phyloP scores from a whole-genome alignment of 331 rosid species.

The Malus hybrid region DNA sequence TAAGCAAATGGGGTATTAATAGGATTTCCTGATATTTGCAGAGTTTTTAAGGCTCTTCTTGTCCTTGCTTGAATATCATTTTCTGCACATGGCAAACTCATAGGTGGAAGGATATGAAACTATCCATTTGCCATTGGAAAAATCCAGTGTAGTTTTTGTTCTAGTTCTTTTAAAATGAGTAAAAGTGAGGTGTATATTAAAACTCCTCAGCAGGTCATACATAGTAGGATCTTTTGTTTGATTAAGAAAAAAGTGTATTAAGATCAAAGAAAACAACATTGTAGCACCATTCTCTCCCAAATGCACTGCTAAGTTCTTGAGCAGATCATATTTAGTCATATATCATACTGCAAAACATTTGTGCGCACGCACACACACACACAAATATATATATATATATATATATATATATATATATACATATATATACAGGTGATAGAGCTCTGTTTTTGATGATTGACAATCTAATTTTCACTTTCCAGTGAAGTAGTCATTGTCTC shows the following conservation, averaged over 20 bases:
- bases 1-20: neutral
- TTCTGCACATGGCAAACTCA: neutral
- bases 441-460: neutral
- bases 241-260: neutral
- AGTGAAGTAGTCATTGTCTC: neutral
- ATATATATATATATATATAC: neutral
- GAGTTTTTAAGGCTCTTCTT: neutral
- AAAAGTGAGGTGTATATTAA: neutral
- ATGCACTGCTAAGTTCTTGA: neutral
- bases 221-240: neutral
- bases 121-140: neutral
- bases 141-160: neutral
- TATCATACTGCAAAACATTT: neutral
- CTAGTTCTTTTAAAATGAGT: neutral
- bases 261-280: neutral
- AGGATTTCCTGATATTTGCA: neutral
- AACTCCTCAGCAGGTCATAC: neutral
- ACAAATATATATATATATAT: too few species aligned
- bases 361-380: too few species aligned
- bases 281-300: neutral
- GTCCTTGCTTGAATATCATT: neutral
- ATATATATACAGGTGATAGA: neutral
- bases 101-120: neutral
- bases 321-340: neutral
- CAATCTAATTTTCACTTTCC: neutral